Base-by-base conservation (phyloP, 495 filamentous ascomycete genomes). In the Aspergillus cavernicola region DNA sequence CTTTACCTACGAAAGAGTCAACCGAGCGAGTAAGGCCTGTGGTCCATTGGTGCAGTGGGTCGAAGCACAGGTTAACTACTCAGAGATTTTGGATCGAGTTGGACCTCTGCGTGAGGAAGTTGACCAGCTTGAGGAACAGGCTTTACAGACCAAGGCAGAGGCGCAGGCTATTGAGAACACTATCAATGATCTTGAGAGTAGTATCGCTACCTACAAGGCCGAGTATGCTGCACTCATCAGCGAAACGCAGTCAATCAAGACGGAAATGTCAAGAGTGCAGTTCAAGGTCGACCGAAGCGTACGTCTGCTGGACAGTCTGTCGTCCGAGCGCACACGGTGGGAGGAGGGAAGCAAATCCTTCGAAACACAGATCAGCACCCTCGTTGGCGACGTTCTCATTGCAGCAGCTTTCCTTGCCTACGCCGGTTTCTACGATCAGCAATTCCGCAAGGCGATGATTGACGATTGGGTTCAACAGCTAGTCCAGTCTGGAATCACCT, bases 351-450 rank as follows among this genome's bases (percentile, higher is more conserved):
- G 95, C 81, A 93, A 85, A 72, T 96, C 92, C 1, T 99, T 99
- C 67, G 90, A 96, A 67, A 93, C 90, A 9, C 93, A 99, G 68
- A 96, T 99, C 65, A 85, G 87, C 71, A 99, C 93, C 2, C 85
- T 99, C 41, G 89, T 97, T 39, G 93, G 93, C 33, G 93, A 99
- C 63, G 90, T 96, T 29, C 74, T 99, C 57, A 85, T 97, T 31
- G 93, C 95, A 4, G 89, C 93, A 3, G 93, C 92, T 13, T 97
- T 97, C 79, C 76, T 99, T 50, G 93, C 93, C n/a, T 99, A 99
- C 70, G 88, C 88, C 65, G 93, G 93, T 71, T 87, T 96, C 49
- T 99, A 95, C 60, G 93, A 99, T 65, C 93, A 99, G 66, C 92
- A 93, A 59, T 96, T 95, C 82, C 86, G 93, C 36, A 97, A 96